These are phyloP conservation scores for Coriaria nepalensis DNA, from an alignment of 306 rosid species.

Conservation along the genomic window DNA sequence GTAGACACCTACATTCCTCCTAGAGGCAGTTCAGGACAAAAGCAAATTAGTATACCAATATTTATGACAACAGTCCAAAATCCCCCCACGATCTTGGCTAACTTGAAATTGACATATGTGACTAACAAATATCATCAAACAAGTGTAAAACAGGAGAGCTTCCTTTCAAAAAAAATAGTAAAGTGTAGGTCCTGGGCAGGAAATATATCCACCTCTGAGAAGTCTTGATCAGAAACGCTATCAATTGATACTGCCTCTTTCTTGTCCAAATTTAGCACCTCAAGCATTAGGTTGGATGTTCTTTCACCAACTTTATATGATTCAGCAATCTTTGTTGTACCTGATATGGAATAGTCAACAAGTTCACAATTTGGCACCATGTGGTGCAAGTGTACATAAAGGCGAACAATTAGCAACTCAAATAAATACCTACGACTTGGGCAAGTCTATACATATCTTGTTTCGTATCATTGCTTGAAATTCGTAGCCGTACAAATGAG, in stretches of 20 bases:
- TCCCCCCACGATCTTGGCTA: no score
- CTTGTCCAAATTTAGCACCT: slow-evolving; percentile 70
- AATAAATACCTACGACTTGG: slow-evolving; percentile 68
- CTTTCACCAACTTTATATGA: slow-evolving; percentile 56
- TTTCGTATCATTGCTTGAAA: slow-evolving; percentile 54
- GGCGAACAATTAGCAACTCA: slow-evolving; percentile 6
- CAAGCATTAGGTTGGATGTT: slow-evolving; percentile 60
- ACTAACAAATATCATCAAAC: no score
- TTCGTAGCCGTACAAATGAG: slow-evolving; percentile 75
- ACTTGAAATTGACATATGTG: no score
- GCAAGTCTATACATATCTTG: slow-evolving; percentile 89
- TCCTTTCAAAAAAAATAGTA: no score
- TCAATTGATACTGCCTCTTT: slow-evolving; percentile 60
- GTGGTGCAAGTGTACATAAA: slow-evolving; percentile 1
- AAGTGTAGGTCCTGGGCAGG: slow-evolving; percentile 1
- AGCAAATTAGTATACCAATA: not conserved
- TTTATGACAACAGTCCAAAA: no score
- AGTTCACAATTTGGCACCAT: slow-evolving; percentile 13
- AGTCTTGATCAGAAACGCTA: slow-evolving; percentile 73
- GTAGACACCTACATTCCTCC: slow-evolving; percentile 83
- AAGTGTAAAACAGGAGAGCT: no score
- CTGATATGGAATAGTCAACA: slow-evolving; percentile 31
- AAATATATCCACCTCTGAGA: slow-evolving; percentile 55
- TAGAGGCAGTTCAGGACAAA: slow-evolving; percentile 26
- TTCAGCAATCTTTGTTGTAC: slow-evolving; percentile 60